Percentiles rank a stretch among this genome's conserved stretches.
These are phyloP conservation scores for Botrytis hyacinthi DNA, from an alignment of 2,329 filamentous ascomycete species.

Conservation along the genomic window DNA sequence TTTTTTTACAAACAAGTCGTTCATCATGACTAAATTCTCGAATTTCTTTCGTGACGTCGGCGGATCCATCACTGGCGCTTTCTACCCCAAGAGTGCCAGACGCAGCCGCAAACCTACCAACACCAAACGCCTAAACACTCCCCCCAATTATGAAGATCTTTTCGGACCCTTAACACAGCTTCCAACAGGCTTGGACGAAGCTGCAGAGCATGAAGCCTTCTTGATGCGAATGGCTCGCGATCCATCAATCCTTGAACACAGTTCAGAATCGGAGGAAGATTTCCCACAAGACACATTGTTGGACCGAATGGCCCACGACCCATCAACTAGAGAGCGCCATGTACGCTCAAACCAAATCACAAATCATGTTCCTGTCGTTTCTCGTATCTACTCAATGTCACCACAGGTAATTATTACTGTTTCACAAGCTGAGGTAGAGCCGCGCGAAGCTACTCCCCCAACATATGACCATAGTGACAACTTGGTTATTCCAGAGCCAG, in stretches of 20 bases:
- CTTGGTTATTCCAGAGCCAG: background rate
- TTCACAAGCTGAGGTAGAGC: background rate
- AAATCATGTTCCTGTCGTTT: background rate
- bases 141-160: background rate
- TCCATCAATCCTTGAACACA: background rate
- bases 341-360: background rate
- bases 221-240: background rate
- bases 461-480: background rate
- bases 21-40: background rate
- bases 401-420: background rate
- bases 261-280: background rate
- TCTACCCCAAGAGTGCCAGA: background rate
- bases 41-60: background rate
- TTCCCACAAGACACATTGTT: background rate
- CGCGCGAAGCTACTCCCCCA: too few relatives aligned
- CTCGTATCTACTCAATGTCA: background rate
- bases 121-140: background rate
- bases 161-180: background rate
- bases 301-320: background rate
- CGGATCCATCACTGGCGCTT: background rate
- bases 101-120: background rate
- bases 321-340: background rate
- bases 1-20: background rate
- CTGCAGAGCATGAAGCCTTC: background rate
- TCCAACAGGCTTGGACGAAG: background rate